Base-by-base conservation (phyloP, 495 filamentous ascomycete species). In the Melanomma pulvis-pyrius region DNA sequence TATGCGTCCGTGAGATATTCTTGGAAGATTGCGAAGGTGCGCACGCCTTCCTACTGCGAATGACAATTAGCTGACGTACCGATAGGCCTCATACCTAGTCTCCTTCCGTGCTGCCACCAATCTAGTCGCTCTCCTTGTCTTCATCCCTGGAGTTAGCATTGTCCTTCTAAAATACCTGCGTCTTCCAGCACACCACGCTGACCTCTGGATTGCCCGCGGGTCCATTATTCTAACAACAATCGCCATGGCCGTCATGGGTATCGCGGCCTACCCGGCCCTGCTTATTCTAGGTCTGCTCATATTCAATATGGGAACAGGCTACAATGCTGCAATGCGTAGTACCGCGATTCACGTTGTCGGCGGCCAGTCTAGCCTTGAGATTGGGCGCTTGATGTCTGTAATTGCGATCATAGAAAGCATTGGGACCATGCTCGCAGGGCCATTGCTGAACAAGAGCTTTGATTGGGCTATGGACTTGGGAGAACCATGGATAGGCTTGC, bases 1-100 rank as follows among this genome's bases (percentile, higher is more conserved):
- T 82, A 79, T 68, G 74, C 74, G 0, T 81, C 79, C 12, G 77
- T 79, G 67, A 73, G 75, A 25, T 80, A 79, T 50, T 28, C 71
- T 25, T 81, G 80, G 80, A 78, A 70, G 54, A 76, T 81, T 32
- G 62, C 71, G 39, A 59, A 72, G 51, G 79, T 80, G 71, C 19
- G 74, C 67, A 28, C 13, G 5, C 28, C 34, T 34, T 25, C 2
- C 17, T 19, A 25, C 29, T 19, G 15, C 19, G 22, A 24, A 12
- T 32, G 24, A 19, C 9, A 15, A 29, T 56, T 1, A 15, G 29
- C 50, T 58, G 13, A 56, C 34, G 25, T 19, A 36, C 25, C 5
- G 6, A 50, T 52, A 82, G 77, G 72, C 80, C 24, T 76, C 77
- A 52, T 73, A 80, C n/a, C 70, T 81, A 0, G 70, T 79, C 26